Conservation (phyloP, 2,329 filamentous ascomycete species). For the Aureobasidium subglaciale region DNA sequence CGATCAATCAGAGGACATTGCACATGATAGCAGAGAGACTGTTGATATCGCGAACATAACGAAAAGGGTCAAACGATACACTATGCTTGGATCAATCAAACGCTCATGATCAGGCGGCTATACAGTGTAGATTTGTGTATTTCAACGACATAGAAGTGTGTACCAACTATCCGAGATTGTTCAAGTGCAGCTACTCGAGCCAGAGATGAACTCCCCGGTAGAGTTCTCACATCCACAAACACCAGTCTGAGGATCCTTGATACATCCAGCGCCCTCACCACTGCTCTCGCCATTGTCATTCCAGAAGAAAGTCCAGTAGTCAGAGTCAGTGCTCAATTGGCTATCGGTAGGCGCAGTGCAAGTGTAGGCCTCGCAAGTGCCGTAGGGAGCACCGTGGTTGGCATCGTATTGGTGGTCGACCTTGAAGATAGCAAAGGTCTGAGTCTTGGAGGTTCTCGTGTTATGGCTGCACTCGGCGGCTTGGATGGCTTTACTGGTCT, state of each 20-base stretch:
- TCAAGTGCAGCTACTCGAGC: conserved; percentile 18
- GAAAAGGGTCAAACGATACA: no score
- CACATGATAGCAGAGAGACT: no score
- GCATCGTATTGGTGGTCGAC: conserved; percentile 41
- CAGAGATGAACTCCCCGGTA: conserved; percentile 33
- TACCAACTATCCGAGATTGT: no score
- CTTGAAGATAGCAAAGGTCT: conserved; percentile 37
- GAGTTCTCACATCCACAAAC: conserved; percentile 38
- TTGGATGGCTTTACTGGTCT: conserved; percentile 33
- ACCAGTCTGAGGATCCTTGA: conserved; percentile 33
- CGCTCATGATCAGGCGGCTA: no score
- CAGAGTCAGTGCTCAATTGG: conserved; percentile 26
- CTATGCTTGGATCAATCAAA: no score
- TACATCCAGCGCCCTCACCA: conserved; percentile 33
- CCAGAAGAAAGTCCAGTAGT: conserved; percentile 38
- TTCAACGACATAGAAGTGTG: no score
- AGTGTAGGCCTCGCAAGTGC: conserved; percentile 40
- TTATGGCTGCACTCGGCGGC: conserved; percentile 39
- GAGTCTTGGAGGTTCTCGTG: conserved; percentile 29
- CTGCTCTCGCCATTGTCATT: conserved; percentile 24
- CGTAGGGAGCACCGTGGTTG: conserved; percentile 40
- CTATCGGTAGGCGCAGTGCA: conserved; percentile 29
- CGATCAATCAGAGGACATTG: no score
- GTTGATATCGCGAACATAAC: no score
- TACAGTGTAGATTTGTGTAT: no score